Conservation (phyloP, 2,329 filamentous ascomycete genomes). For the Aspergillus pseudonomiae region DNA sequence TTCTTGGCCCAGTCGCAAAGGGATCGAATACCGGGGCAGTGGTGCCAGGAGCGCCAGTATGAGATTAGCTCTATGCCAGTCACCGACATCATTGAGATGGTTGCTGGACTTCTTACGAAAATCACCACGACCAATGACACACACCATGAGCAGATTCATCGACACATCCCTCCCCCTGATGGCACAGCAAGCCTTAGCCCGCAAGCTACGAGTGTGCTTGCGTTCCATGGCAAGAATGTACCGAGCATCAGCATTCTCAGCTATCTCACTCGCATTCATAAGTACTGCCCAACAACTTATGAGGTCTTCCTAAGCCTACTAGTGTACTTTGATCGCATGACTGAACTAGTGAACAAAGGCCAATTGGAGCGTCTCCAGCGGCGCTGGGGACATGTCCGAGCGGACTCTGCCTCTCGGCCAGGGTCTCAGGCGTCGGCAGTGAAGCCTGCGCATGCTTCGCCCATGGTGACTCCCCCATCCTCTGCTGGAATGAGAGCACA, state of each 20-base stretch:
- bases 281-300: conserved; percentile 98
- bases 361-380: conserved; percentile 64
- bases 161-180: conserved; percentile 66
- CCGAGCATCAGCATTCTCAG: conserved; percentile 95
- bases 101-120: conserved; percentile 91
- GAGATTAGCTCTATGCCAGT: conserved; percentile 99
- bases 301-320: conserved; percentile 94
- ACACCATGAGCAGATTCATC: conserved; percentile 88
- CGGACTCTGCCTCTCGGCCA: conserved; percentile 20
- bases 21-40: conserved; percentile 45
- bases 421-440: conserved; percentile 23
- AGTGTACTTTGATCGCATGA: conserved; percentile 99
- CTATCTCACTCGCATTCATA: conserved; percentile 94
- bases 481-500: conserved; percentile 39
- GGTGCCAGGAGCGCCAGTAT: conserved; percentile 66
- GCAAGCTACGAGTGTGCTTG: conserved; percentile 75
- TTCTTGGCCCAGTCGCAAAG: conserved; percentile 60
- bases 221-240: conserved; percentile 97
- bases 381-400: conserved; percentile 26
- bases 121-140: conserved; percentile 96
- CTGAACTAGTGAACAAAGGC: conserved; percentile 85
- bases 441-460: conserved; percentile 25
- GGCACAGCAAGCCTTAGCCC: conserved; percentile 61
- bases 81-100: conserved; percentile 97
- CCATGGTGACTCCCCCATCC: conserved; percentile 42